These are phyloP conservation scores for Phytophthora fragariaefolia DNA, from an alignment of 352 stramenopile genomes.

Conservation along the genomic window DNA sequence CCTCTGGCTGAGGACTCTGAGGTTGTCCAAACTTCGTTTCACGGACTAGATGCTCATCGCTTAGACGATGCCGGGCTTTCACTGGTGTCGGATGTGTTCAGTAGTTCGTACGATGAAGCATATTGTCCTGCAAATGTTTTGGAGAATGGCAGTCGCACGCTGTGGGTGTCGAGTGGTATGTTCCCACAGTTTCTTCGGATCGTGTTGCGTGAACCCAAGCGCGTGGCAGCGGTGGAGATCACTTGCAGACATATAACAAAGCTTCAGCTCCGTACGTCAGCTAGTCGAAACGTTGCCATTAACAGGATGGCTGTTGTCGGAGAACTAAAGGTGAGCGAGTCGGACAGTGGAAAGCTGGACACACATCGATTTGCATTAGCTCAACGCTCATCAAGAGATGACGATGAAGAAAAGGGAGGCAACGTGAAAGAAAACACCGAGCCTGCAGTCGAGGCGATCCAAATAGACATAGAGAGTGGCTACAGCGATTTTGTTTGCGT, in stretches of 20 bases:
- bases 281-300: conserved; percentile 40
- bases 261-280: conserved; percentile 55
- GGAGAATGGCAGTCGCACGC: conserved; percentile 53
- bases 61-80: conserved; percentile 40
- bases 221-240: conserved; percentile 65
- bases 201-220: conserved; percentile 64
- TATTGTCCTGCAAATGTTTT: conserved; percentile 61
- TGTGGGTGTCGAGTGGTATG: conserved; percentile 78
- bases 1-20: conserved; percentile 71
- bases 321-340: conserved; percentile 44
- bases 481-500: conserved; percentile 75
- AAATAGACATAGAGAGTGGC: conserved; percentile 74
- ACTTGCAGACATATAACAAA: conserved; percentile 71
- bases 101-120: conserved; percentile 66
- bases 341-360: conserved; percentile 54
- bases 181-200: conserved; percentile 79
- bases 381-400: neutral
- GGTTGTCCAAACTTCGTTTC: conserved; percentile 55
- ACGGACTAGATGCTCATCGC: conserved; percentile 48
- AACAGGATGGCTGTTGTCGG: conserved; percentile 38
- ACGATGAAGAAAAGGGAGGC: conserved; percentile 17
- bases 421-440: conserved; percentile 15
- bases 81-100: conserved; percentile 69
- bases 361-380: conserved; percentile 59
- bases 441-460: conserved; percentile 52